Percentiles rank a stretch among this genome's conserved stretches.
Evolutionary conservation across 2,329 filamentous ascomycete genomes (phyloP).

Genomic region (Trichothecium roseum): DNA sequence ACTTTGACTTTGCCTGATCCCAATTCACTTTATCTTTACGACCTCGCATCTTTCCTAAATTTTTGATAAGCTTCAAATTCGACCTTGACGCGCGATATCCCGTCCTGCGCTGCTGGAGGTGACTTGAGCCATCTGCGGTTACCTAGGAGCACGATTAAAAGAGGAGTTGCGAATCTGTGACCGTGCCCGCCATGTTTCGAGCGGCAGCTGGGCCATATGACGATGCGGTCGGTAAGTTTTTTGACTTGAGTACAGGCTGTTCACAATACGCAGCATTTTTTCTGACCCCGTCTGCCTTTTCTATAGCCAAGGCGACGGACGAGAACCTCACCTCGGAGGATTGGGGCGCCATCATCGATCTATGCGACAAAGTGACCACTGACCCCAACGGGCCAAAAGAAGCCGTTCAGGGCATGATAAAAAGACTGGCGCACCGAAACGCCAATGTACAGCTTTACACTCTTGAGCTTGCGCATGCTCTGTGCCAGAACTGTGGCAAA

Average conservation of each 20-base stretch:
- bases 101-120: no score
- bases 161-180: background rate
- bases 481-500: constrained; percentile 84
- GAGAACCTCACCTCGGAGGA: constrained; percentile 88
- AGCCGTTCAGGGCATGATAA: constrained; percentile 82
- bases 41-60: no score
- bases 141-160: background rate
- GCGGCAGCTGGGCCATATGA: constrained; percentile 49
- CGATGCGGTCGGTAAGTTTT: constrained; percentile 43
- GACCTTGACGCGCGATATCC: no score
- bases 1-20: no score
- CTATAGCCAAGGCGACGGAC: constrained; percentile 69
- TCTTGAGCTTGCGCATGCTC: constrained; percentile 82
- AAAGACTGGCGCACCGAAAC: constrained; percentile 83
- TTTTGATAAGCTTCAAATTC: no score
- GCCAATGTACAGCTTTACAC: constrained; percentile 95
- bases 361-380: constrained; percentile 48
- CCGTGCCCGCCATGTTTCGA: constrained; percentile 41
- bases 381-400: constrained; percentile 61
- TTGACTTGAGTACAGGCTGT: background rate
- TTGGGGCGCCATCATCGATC: constrained; percentile 55
- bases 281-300: background rate
- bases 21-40: no score
- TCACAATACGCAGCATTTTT: background rate
- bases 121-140: no score